phyloP scores from a whole-genome alignment of 139 green algal genomes.

The Edaphochlamys debaryana region DNA sequence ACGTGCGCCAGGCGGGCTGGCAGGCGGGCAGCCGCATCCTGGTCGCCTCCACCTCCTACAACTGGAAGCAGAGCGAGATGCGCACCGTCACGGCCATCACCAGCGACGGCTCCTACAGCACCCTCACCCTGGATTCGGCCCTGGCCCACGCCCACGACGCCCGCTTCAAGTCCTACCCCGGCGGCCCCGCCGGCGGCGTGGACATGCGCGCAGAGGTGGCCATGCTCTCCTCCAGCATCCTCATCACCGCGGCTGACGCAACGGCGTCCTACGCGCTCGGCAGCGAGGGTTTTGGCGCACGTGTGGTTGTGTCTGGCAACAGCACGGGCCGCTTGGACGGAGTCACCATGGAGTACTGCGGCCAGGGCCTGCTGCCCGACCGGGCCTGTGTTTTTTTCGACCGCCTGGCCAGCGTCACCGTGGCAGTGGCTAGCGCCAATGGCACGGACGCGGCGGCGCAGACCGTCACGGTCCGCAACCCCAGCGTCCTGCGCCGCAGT shows the following conservation, averaged over 20 bases:
- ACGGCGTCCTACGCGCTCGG: background rate
- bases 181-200: background rate
- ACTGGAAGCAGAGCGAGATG: constrained; percentile 52
- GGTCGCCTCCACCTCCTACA: constrained; percentile 58
- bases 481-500: constrained; percentile 29
- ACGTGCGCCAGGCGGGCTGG: too few relatives aligned
- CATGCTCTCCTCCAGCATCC: constrained; percentile 29
- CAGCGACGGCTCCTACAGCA: constrained; percentile 11
- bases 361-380: constrained; percentile 37
- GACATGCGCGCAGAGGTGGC: constrained; percentile 55
- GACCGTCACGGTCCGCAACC: too few relatives aligned
- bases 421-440: too few relatives aligned
- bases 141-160: constrained; percentile 40
- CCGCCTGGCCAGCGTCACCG: constrained; percentile 7
- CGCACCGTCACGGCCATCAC: constrained; percentile 47
- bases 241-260: background rate
- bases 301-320: constrained; percentile 28
- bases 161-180: background rate
- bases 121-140: constrained; percentile 44
- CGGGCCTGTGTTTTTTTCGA: constrained; percentile 39
- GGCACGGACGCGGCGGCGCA: too few relatives aligned
- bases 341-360: constrained; percentile 40
- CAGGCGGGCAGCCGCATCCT: constrained; percentile 41
- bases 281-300: constrained; percentile 39
- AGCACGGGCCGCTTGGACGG: constrained; percentile 22